phyloP scores from a whole-genome alignment of 176 grass and related monocot species.

The Puya raimondii region DNA sequence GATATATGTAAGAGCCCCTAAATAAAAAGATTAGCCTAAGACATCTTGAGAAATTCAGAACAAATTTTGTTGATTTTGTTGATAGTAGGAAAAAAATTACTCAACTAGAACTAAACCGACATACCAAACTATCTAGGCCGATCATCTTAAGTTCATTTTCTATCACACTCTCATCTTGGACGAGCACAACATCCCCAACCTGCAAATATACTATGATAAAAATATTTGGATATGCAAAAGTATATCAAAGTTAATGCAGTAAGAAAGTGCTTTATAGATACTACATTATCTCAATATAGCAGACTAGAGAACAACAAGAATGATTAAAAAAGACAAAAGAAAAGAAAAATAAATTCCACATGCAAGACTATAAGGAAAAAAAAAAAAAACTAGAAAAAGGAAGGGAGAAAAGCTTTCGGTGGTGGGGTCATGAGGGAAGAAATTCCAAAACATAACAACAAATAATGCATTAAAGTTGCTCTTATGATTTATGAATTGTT shows the following conservation, averaged over 20 bases:
- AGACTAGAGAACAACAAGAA: background rate
- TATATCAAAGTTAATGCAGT: background rate
- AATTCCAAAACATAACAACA: too few species aligned
- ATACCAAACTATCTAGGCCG: constrained; percentile 73
- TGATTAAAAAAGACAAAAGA: background rate
- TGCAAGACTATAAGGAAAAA: background rate
- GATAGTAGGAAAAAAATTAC: too few species aligned
- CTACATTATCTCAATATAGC: background rate
- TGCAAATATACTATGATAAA: constrained; percentile 27
- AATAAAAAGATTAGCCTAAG: too few species aligned
- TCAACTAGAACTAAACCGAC: background rate
- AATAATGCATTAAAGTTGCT: too few species aligned
- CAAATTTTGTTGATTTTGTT: too few species aligned
- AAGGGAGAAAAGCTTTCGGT: too few species aligned
- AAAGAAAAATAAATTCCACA: constrained; percentile 3
- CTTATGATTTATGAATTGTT: too few species aligned
- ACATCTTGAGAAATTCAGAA: too few species aligned
- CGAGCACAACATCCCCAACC: constrained; percentile 96
- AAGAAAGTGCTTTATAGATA: background rate
- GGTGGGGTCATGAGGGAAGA: too few species aligned
- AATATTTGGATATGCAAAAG: background rate
- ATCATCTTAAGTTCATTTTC: constrained; percentile 62
- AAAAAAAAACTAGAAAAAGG: background rate
- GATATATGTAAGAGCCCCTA: too few species aligned
- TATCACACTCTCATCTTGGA: constrained; percentile 73